phyloP scores from a whole-genome alignment of 345 rosid genomes.

The Rhizophora apiculata region DNA sequence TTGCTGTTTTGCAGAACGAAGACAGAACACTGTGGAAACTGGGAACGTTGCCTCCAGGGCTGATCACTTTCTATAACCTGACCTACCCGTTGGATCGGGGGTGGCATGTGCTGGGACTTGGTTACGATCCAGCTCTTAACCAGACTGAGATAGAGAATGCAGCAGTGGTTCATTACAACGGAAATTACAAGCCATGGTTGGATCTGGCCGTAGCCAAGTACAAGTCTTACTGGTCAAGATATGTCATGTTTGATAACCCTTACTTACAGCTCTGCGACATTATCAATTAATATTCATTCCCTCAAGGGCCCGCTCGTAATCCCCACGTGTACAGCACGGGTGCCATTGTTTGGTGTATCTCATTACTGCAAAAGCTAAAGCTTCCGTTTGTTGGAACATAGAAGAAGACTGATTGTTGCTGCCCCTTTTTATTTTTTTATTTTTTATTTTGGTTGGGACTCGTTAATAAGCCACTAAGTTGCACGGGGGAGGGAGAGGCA shows the following conservation, averaged over 20 bases:
- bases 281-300: constrained; percentile 25
- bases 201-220: constrained; percentile 84
- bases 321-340: too few species aligned
- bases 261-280: constrained; percentile 70
- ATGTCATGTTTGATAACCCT: constrained; percentile 63
- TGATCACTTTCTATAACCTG: constrained; percentile 91
- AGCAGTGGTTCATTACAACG: constrained; percentile 92
- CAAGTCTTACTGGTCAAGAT: constrained; percentile 81
- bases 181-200: constrained; percentile 98
- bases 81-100: constrained; percentile 71
- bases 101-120: constrained; percentile 95
- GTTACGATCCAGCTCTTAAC: constrained; percentile 98
- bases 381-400: too few species aligned
- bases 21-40: constrained; percentile 97
- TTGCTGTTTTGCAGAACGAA: constrained; percentile 65
- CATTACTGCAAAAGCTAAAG: too few species aligned
- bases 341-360: too few species aligned
- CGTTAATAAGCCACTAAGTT: too few species aligned
- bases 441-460: too few species aligned
- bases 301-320: too few species aligned
- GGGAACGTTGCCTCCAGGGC: constrained; percentile 92
- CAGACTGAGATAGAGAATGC: constrained; percentile 80
- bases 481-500: too few species aligned
- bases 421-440: too few species aligned
- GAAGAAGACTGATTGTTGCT: too few species aligned